These are phyloP conservation scores for Acacia melanoxylon DNA, from an alignment of 306 rosid genomes.

Conservation along the genomic window DNA sequence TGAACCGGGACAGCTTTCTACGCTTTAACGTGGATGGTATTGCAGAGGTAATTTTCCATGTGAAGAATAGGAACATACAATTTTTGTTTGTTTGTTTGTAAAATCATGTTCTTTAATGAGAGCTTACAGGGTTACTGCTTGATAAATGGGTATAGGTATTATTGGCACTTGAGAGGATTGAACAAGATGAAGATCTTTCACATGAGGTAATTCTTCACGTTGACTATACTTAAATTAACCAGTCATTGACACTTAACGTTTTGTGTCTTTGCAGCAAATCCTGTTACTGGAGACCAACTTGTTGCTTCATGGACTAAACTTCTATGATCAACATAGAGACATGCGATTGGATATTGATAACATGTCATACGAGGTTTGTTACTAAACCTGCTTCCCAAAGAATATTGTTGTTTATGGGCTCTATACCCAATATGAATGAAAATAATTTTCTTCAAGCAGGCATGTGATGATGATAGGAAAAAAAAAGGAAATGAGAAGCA, in stretches of 20 bases:
- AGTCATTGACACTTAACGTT: slow-evolving; percentile 25
- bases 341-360: slow-evolving; percentile 97
- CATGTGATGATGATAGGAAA: not conserved
- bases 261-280: slow-evolving; percentile 66
- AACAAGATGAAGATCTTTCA: slow-evolving; percentile 89
- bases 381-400: not conserved
- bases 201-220: slow-evolving; percentile 67
- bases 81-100: not conserved
- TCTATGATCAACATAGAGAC: slow-evolving; percentile 91
- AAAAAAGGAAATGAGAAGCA: not conserved
- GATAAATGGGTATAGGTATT: slow-evolving; percentile 57
- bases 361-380: slow-evolving; percentile 96
- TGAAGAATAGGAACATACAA: not conserved
- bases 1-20: slow-evolving; percentile 57
- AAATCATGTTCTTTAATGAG: not conserved
- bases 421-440: slow-evolving; percentile 21
- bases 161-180: slow-evolving; percentile 91
- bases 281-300: slow-evolving; percentile 79
- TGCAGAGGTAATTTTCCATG: slow-evolving; percentile 68
- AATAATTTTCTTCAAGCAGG: slow-evolving; percentile 8
- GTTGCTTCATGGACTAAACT: slow-evolving; percentile 73
- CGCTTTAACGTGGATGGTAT: slow-evolving; percentile 83
- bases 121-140: not conserved
- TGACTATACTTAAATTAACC: slow-evolving; percentile 6
- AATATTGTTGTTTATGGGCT: slow-evolving; percentile 2